Evolutionary conservation across 2,329 filamentous ascomycete species (phyloP).

Genomic region (Alternaria sp.): DNA sequence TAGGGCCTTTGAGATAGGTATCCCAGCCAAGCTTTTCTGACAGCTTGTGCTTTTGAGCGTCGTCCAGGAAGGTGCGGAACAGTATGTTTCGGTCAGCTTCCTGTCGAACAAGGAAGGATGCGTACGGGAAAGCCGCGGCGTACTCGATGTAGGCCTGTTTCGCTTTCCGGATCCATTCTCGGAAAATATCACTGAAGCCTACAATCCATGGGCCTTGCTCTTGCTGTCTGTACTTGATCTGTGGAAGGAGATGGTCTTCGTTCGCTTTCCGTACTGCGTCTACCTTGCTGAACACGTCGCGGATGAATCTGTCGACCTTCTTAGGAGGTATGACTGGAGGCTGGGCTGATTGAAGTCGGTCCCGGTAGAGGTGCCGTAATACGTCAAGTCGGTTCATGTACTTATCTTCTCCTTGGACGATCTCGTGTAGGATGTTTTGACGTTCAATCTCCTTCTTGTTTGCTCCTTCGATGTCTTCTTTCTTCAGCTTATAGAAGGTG

Average conservation of each 20-base stretch:
- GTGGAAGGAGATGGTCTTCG: conserved; percentile 88
- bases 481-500: conserved; percentile 83
- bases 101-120: conserved; percentile 80
- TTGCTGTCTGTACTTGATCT: conserved; percentile 94
- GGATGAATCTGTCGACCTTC: conserved; percentile 78
- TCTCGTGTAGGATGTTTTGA: conserved; percentile 94
- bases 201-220: conserved; percentile 95
- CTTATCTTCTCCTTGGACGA: conserved; percentile 89
- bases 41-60: conserved; percentile 76
- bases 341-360: conserved; percentile 74
- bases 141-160: conserved; percentile 90
- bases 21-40: conserved; percentile 90
- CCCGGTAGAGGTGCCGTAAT: conserved; percentile 82
- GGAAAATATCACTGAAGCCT: conserved; percentile 95
- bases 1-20: conserved; percentile 90
- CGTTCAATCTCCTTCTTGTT: conserved; percentile 88
- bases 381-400: conserved; percentile 92
- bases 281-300: conserved; percentile 87
- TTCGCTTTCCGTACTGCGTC: conserved; percentile 90
- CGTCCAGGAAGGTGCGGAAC: conserved; percentile 85
- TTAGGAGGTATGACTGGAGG: conserved; percentile 83
- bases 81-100: conserved; percentile 84
- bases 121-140: conserved; percentile 83
- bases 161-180: conserved; percentile 97
- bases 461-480: conserved; percentile 73